These are phyloP conservation scores for Rhododendron henanense DNA, from an alignment of 148 eudicot genomes.

Conservation along the genomic window DNA sequence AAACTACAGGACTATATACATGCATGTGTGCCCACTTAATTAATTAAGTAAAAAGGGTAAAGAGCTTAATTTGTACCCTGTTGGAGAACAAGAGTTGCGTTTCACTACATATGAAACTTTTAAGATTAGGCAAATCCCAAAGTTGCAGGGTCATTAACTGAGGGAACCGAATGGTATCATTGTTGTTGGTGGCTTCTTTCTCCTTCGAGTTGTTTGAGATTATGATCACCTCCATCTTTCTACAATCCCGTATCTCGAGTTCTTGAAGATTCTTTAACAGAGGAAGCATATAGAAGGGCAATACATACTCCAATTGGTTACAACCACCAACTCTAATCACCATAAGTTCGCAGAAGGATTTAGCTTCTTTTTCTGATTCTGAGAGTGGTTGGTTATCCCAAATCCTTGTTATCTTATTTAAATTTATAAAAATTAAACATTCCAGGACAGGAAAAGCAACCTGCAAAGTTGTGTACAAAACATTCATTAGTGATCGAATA, in stretches of 20 bases:
- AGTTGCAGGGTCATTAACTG: rapidly evolving
- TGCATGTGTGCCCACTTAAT: too few relatives aligned
- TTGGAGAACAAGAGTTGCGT: too few relatives aligned
- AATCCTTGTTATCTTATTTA: too few relatives aligned
- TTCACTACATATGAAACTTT: too few relatives aligned
- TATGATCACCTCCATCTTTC: neutral
- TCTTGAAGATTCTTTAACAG: neutral
- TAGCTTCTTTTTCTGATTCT: neutral
- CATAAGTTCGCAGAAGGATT: neutral
- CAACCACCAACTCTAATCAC: rapidly evolving
- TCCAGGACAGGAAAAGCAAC: neutral
- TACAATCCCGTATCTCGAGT: rapidly evolving
- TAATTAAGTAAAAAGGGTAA: too few relatives aligned
- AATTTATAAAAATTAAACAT: too few relatives aligned
- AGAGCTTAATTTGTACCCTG: too few relatives aligned
- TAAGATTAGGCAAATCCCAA: too few relatives aligned
- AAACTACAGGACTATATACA: too few relatives aligned
- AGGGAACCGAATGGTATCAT: too few relatives aligned
- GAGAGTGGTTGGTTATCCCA: neutral
- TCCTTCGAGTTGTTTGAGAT: neutral
- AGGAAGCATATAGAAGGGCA: neutral
- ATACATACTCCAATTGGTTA: neutral
- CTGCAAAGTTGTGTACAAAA: neutral
- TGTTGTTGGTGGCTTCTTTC: too few relatives aligned
- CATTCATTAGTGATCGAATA: too few relatives aligned